Evolutionary conservation across 225 moss, liverwort and hornwort species (phyloP).

Genomic region (Marchantia paleacea): DNA sequence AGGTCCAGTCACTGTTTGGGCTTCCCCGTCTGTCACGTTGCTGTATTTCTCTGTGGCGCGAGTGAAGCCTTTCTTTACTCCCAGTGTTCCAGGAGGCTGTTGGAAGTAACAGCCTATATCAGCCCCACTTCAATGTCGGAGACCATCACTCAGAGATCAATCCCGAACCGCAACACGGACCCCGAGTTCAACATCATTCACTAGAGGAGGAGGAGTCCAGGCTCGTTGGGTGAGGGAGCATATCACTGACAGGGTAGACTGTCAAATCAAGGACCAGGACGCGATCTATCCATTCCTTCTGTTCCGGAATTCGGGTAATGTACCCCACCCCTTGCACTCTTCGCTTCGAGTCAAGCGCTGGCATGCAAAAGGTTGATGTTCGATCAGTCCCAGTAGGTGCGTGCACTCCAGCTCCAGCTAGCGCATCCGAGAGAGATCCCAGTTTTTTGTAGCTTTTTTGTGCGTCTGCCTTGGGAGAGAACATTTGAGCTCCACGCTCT

Average conservation of each 20-base stretch:
- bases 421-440: no score
- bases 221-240: background rate
- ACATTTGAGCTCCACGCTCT: no score
- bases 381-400: no score
- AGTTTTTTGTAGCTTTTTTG: no score
- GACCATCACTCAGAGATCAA: background rate
- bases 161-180: background rate
- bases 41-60: background rate
- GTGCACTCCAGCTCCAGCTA: no score
- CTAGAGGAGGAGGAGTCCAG: background rate
- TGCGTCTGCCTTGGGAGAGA: no score
- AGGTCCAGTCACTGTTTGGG: background rate
- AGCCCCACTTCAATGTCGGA: background rate
- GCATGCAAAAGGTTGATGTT: no score
- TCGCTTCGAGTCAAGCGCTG: no score
- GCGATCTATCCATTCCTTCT: background rate
- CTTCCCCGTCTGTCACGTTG: constrained; percentile 6
- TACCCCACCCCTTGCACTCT: background rate
- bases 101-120: background rate
- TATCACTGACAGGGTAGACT: background rate
- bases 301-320: background rate
- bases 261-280: background rate
- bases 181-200: background rate
- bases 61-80: constrained; percentile 2
- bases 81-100: background rate